These are phyloP conservation scores for Capsicum baccatum DNA, from an alignment of 257 asterid species.

Conservation along the genomic window DNA sequence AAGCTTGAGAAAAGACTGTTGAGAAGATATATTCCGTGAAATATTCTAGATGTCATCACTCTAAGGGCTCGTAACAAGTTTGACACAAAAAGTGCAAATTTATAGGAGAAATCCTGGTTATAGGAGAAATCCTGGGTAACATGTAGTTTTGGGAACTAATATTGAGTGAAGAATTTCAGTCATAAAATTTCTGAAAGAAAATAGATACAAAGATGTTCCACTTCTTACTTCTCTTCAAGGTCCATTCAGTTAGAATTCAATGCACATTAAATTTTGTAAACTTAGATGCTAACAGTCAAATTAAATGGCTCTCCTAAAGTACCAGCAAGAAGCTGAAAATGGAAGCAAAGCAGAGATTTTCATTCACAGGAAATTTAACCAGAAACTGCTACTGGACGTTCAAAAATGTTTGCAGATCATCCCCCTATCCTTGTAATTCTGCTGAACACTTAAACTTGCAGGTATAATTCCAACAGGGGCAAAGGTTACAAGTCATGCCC, in stretches of 20 bases:
- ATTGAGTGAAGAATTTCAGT: constrained; percentile 4
- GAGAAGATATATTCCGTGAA: background rate
- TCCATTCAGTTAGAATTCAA: background rate
- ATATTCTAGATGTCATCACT: background rate
- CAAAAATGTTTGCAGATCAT: constrained; percentile 3
- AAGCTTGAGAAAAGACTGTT: constrained; percentile 13
- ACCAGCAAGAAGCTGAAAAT: constrained; percentile 28
- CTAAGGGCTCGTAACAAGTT: background rate
- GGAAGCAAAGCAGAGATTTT: background rate
- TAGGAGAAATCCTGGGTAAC: background rate
- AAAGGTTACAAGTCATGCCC: constrained; percentile 15
- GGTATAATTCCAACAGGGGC: background rate
- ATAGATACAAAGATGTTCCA: background rate
- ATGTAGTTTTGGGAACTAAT: background rate
- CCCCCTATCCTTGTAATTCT: background rate
- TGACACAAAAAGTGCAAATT: constrained; percentile 13
- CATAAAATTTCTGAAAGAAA: constrained; percentile 15
- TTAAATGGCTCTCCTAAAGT: constrained; percentile 10
- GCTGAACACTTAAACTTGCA: background rate
- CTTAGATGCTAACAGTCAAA: background rate
- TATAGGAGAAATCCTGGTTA: background rate
- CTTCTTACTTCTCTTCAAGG: background rate
- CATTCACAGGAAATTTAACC: background rate
- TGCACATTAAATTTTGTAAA: background rate
- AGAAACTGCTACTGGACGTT: background rate